These are phyloP conservation scores for Sarocladiaceae sp. DNA, from an alignment of 2,329 filamentous ascomycete genomes.

Conservation along the genomic window DNA sequence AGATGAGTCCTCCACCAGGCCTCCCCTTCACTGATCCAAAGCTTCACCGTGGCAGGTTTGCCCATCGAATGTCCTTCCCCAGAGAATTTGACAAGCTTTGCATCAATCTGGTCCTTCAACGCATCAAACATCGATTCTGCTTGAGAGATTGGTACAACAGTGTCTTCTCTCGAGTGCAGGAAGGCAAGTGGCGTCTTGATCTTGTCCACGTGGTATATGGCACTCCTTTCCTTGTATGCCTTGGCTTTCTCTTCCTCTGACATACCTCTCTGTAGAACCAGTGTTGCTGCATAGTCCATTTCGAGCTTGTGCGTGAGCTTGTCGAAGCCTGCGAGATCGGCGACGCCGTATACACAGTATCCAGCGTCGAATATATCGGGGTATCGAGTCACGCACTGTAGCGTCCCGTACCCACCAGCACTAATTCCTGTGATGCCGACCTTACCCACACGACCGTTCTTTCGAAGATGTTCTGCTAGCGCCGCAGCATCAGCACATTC, in stretches of 20 bases:
- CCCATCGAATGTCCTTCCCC: conserved; percentile 46
- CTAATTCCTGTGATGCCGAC: conserved; percentile 47
- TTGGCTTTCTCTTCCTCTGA: conserved; percentile 32
- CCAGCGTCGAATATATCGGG: conserved; percentile 44
- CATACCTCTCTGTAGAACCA: conserved; percentile 33
- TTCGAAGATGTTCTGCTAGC: conserved; percentile 36
- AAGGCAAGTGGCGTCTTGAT: conserved; percentile 49
- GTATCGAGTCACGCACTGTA: conserved; percentile 43
- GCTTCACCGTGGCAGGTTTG: conserved; percentile 32
- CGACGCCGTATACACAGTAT: conserved; percentile 46
- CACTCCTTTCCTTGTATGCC: conserved; percentile 42
- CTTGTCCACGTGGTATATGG: conserved; percentile 41
- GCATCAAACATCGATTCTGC: conserved; percentile 45
- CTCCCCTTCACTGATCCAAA: conserved; percentile 40
- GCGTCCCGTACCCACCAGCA: conserved; percentile 50
- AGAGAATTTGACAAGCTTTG: conserved; percentile 14
- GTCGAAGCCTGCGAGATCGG: conserved; percentile 41
- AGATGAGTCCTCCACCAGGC: conserved; percentile 42
- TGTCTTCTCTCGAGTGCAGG: conserved; percentile 52
- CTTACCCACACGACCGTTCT: conserved; percentile 29
- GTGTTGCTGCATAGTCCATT: conserved; percentile 42
- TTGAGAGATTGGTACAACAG: conserved; percentile 55
- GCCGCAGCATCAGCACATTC: conserved; percentile 48
- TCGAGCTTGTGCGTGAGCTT: conserved; percentile 54
- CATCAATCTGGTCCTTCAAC: conserved; percentile 41